These are phyloP conservation scores for Fusarium pseudograminearum DNA, from an alignment of 2,329 filamentous ascomycete species.

Conservation along the genomic window DNA sequence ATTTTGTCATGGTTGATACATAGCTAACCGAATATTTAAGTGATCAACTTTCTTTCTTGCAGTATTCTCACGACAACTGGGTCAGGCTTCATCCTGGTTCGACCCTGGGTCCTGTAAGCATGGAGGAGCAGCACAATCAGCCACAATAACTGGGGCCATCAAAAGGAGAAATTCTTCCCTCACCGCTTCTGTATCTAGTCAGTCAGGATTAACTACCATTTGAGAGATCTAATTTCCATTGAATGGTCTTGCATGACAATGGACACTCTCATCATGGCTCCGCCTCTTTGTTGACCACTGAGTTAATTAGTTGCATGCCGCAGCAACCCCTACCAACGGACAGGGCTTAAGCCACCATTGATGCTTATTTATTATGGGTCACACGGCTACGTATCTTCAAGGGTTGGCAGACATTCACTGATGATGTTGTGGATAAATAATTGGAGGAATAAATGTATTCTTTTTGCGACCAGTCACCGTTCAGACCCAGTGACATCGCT, in stretches of 20 bases:
- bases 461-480: not conserved
- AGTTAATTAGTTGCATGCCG: too few relatives aligned
- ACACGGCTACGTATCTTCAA: not conserved
- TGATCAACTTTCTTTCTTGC: not conserved
- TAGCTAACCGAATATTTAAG: not conserved
- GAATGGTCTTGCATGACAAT: rapidly evolving
- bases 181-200: not conserved
- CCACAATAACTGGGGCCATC: constrained; percentile 4
- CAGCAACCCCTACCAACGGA: too few relatives aligned
- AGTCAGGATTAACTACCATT: not conserved
- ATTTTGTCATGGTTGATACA: not conserved
- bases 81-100: not conserved
- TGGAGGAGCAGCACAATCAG: constrained; percentile 1
- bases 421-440: rapidly evolving
- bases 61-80: not conserved
- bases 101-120: not conserved
- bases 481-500: not conserved
- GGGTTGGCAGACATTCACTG: too few relatives aligned
- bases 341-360: too few relatives aligned
- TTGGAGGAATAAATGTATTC: not conserved
- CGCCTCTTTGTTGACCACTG: not conserved
- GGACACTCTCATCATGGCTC: rapidly evolving
- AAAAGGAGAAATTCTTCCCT: not conserved
- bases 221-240: too few relatives aligned
- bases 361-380: too few relatives aligned